Conservation (phyloP, 345 rosid genomes). For the Lenwebbia sp. region DNA sequence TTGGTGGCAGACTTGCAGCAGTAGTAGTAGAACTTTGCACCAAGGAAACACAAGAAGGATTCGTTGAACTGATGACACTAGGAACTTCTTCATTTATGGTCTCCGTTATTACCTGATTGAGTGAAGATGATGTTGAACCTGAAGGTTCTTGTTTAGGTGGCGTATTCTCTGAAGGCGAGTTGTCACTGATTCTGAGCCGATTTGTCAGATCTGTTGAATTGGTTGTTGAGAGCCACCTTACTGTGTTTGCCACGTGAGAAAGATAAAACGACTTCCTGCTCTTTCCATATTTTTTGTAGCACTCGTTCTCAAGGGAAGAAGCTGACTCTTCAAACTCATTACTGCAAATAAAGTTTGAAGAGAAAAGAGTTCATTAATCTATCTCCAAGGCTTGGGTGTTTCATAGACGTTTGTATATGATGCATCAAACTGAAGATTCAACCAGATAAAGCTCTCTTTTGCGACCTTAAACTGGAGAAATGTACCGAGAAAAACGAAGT, state of each 20-base stretch:
- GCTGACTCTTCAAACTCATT: constrained; percentile 39
- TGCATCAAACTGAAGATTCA: not conserved
- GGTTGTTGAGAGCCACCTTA: constrained; percentile 65
- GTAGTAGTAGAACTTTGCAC: not conserved
- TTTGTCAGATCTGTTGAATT: constrained; percentile 24
- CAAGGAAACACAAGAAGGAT: constrained; percentile 1
- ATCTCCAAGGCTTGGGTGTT: not conserved
- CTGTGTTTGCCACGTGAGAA: constrained; percentile 75
- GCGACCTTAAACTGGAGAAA: not conserved
- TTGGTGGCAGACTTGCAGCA: constrained; percentile 27
- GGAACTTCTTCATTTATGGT: not conserved
- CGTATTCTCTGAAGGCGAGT: constrained; percentile 3
- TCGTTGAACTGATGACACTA: constrained; percentile 2
- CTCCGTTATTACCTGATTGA: constrained; percentile 4
- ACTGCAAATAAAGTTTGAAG: constrained; percentile 25
- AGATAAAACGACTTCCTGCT: constrained; percentile 75
- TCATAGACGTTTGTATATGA: not conserved
- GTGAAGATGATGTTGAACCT: not conserved
- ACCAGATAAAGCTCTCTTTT: not conserved
- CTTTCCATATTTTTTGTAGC: constrained; percentile 73
- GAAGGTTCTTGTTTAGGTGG: constrained; percentile 6
- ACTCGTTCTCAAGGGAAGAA: constrained; percentile 57
- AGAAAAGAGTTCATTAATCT: not conserved
- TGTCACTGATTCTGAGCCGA: constrained; percentile 16
- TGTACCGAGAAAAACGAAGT: not conserved